These are phyloP conservation scores for Diaporthe sp. DNA, from an alignment of 2,329 filamentous ascomycete genomes.

Conservation along the genomic window DNA sequence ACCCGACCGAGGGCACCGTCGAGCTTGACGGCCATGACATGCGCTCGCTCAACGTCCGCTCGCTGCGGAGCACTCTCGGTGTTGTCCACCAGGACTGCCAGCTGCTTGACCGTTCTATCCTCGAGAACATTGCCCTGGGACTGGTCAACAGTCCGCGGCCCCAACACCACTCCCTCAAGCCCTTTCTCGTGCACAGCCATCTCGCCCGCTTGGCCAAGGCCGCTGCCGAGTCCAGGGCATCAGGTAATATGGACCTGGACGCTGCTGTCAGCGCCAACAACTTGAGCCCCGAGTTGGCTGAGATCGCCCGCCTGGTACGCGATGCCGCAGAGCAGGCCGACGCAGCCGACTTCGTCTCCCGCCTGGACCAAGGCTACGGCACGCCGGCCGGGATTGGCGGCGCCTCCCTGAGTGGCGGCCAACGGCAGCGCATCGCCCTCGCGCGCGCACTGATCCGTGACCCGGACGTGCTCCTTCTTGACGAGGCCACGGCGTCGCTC, in stretches of 20 bases:
- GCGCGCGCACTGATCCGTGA: not conserved
- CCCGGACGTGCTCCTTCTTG: not conserved
- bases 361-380: not conserved
- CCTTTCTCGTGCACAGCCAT: not conserved
- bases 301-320: not conserved
- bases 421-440: not conserved
- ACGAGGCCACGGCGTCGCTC: conserved; percentile 9
- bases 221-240: not conserved
- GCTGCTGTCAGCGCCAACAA: not conserved
- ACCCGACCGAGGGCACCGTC: not conserved
- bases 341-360: not conserved
- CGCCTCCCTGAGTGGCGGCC: not conserved
- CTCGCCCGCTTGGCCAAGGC: not conserved
- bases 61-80: not conserved
- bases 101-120: not conserved
- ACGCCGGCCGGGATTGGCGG: not conserved
- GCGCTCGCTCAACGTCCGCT: not conserved
- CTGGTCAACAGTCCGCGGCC: not conserved
- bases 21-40: not conserved
- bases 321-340: not conserved
- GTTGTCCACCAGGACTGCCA: conserved; percentile 2
- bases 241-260: not conserved
- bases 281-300: not conserved
- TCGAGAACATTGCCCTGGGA: not conserved
- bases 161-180: not conserved